A percentile compares a stretch with the other conserved stretches of the same genome.
Evolutionary conservation across 2,329 filamentous ascomycete species (phyloP).

Genomic region (Cordyceps javanica): DNA sequence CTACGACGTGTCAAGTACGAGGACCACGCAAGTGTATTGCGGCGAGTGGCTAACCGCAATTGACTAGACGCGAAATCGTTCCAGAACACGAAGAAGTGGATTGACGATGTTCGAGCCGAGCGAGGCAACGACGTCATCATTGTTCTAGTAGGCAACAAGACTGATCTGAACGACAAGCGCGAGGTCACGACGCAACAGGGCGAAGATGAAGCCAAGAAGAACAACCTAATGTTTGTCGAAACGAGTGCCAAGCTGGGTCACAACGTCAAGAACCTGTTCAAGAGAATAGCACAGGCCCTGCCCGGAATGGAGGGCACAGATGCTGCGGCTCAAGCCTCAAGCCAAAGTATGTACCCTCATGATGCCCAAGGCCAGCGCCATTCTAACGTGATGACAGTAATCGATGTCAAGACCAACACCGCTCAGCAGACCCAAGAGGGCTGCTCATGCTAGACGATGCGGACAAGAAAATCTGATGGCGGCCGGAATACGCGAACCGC

Average conservation of each 20-base stretch:
- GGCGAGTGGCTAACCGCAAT: background rate
- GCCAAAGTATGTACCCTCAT: conserved; percentile 61
- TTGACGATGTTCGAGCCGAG: conserved; percentile 94
- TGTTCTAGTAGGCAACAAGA: conserved; percentile 98
- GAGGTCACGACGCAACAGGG: conserved; percentile 95
- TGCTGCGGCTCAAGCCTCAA: conserved; percentile 63
- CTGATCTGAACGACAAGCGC: conserved; percentile 94
- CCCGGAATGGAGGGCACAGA: conserved; percentile 95
- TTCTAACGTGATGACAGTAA: conserved; percentile 54
- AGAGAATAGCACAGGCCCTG: conserved; percentile 94
- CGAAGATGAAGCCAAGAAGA: conserved; percentile 96
- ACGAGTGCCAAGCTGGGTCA: conserved; percentile 96
- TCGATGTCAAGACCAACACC: conserved; percentile 82
- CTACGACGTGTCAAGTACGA: conserved; percentile 87
- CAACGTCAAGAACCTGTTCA: conserved; percentile 96
- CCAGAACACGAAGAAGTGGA: conserved; percentile 99
- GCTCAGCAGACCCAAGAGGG: conserved; percentile 65
- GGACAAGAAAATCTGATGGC: background rate
- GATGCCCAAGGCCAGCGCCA: background rate
- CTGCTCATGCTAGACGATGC: conserved; percentile 41
- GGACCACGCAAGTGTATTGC: conserved; percentile 13
- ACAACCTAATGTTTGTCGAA: conserved; percentile 98
- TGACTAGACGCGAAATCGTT: conserved; percentile 80
- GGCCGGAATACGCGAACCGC: background rate
- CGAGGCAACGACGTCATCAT: conserved; percentile 98